Conservation (phyloP, 2,329 filamentous ascomycete species). For the Stachybotrys chlorohalonatus region DNA sequence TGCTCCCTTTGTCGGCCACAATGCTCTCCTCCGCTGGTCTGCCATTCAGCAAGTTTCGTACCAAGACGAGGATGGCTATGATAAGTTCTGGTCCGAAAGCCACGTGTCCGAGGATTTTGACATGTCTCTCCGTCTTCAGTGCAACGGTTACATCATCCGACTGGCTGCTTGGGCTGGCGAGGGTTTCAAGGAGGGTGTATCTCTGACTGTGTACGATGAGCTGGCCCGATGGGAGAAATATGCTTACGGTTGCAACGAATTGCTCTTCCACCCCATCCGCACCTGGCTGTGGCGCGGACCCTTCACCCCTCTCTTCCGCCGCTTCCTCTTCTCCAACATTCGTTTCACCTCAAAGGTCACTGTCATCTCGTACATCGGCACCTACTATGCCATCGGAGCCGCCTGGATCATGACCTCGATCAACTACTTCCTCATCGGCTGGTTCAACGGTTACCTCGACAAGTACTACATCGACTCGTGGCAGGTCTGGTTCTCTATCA, state of each 20-base stretch:
- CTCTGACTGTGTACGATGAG: constrained; percentile 77
- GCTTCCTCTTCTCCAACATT: constrained; percentile 65
- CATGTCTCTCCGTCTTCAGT: constrained; percentile 70
- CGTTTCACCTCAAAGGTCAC: constrained; percentile 68
- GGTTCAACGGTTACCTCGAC: constrained; percentile 69
- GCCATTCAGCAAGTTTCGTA: constrained; percentile 68
- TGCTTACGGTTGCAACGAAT: constrained; percentile 74
- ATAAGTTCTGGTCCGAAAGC: constrained; percentile 75
- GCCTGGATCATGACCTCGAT: constrained; percentile 64
- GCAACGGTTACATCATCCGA: constrained; percentile 62
- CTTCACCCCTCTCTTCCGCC: constrained; percentile 69
- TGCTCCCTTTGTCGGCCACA: constrained; percentile 74
- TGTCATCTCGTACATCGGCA: constrained; percentile 68
- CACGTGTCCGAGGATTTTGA: constrained; percentile 78
- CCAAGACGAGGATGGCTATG: constrained; percentile 58
- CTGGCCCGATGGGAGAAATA: constrained; percentile 82
- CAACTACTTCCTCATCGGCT: constrained; percentile 71
- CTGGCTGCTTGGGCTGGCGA: constrained; percentile 64
- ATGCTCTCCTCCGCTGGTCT: constrained; percentile 66
- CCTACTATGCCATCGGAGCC: constrained; percentile 70
- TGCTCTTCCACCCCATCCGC: constrained; percentile 69
- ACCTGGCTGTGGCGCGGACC: constrained; percentile 67
- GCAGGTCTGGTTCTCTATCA: constrained; percentile 73
- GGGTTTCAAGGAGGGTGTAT: constrained; percentile 79
- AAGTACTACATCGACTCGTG: constrained; percentile 74